A percentile compares a stretch with the other conserved stretches of the same genome.
These are phyloP conservation scores for Tuber microsphaerosporum DNA, from an alignment of 495 filamentous ascomycete species.

Conservation along the genomic window DNA sequence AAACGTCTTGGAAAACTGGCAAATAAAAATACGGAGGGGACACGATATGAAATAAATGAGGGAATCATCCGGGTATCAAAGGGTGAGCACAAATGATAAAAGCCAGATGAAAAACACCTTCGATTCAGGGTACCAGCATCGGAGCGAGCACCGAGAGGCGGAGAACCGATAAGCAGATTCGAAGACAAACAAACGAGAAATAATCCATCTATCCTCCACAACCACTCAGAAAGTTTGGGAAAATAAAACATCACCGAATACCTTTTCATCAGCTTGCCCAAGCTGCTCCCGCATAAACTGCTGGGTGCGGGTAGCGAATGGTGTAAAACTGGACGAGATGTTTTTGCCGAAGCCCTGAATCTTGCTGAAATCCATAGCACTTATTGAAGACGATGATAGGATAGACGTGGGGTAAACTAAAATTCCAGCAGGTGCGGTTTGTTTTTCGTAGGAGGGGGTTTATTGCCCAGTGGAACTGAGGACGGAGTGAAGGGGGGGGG, in stretches of 20 bases:
- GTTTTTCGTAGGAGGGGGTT: neutral
- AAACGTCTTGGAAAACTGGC: neutral
- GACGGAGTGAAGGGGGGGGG: conserved; percentile 5
- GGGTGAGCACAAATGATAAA: neutral
- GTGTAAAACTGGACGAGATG: conserved; percentile 68
- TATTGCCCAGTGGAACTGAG: neutral
- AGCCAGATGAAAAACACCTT: neutral
- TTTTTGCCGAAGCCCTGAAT: conserved; percentile 58
- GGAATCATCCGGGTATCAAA: neutral
- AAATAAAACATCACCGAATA: conserved; percentile 35
- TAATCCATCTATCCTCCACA: neutral
- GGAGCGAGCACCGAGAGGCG: conserved; percentile 25
- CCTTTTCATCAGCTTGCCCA: conserved; percentile 91
- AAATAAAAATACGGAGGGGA: neutral
- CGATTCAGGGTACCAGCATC: conserved; percentile 11
- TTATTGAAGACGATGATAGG: conserved; percentile 10
- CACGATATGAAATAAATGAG: neutral
- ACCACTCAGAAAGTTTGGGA: conserved; percentile 12
- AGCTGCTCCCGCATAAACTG: conserved; percentile 96
- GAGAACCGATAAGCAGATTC: conserved; percentile 22
- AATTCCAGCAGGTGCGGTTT: neutral
- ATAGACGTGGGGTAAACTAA: conserved; percentile 9
- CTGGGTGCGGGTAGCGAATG: conserved; percentile 86
- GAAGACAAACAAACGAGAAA: neutral
- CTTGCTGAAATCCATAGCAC: conserved; percentile 45